Base-by-base conservation (phyloP, 2,329 filamentous ascomycete genomes). In the Talaromyces sp. region DNA sequence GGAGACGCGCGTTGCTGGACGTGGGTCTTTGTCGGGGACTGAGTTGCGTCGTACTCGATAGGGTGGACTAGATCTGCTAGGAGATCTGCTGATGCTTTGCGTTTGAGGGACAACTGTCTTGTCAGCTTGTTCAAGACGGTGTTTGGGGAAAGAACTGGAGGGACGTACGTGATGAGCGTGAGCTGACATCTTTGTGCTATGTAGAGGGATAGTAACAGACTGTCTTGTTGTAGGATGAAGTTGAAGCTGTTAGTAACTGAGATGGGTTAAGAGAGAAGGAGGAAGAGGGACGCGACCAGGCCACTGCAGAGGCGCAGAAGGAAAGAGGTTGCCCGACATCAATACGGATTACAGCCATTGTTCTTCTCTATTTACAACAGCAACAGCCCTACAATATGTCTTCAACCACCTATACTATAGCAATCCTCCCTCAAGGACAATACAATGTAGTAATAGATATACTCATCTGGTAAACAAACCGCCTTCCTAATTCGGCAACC, bases 71-170 rank as follows among this genome's bases (percentile, higher is more conserved):
- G 2, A 35, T 15, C 8, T 25, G 13, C 8, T 27, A 33, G 47
- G 1, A 62, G 33, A 7, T 63, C 52, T 19, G 0, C 7, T 8
- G 52, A 65, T 31, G 64, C 64, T 56, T 65, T 65, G 41, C 64
- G 64, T 37, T 65, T 65, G 59, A 37, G 59, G 5, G 59, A 2
- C 1, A 31, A 7, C 37, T 60, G 35, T 25, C 22, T 47, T 25
- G 10, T 9, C 3, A 4, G 27, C 27, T 33, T 41, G 37, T 33
- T n/a, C 31, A 11, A 15, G 22, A 27, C 3, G 2, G 31, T 8
- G 1, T 9, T 33, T 11, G 15, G 7, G 1, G 27, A 31, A 31
- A 3, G 27, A 22, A 22, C 2, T 22, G 8, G 13, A 33, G 25
- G 13, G 8, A 33, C 3, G 3, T 52, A 52, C 49, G 15, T n/a